Conservation (phyloP, 257 asterid genomes). For the Apocynum venetum region DNA sequence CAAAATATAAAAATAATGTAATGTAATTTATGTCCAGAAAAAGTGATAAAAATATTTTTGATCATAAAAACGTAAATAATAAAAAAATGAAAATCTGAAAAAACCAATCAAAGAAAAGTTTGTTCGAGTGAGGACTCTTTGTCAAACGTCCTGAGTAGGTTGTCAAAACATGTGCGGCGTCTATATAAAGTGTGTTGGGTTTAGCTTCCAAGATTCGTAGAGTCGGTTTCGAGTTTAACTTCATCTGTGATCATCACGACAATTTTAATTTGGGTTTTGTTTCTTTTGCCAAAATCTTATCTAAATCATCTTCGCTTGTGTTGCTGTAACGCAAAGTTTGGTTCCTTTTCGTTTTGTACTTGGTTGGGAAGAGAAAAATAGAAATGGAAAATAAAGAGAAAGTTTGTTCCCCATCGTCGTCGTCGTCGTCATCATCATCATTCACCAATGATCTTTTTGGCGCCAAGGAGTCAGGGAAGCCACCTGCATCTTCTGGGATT, state of each 20-base stretch:
- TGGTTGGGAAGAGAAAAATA: background rate
- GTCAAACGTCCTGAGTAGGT: background rate
- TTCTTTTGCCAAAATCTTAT: background rate
- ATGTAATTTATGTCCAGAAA: too few relatives aligned
- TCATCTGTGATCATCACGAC: conserved; percentile 19
- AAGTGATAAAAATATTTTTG: too few relatives aligned
- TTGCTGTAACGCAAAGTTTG: background rate
- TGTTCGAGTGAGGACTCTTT: background rate
- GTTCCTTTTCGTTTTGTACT: background rate
- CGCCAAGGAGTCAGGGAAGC: conserved; percentile 22
- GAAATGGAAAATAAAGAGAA: conserved; percentile 28
- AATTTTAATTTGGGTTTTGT: background rate
- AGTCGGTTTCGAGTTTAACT: conserved; percentile 19
- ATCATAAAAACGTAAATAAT: too few relatives aligned
- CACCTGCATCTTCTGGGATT: conserved; percentile 25
- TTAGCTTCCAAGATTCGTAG: background rate
- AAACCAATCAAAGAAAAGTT: background rate
- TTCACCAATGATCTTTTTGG: conserved; percentile 38
- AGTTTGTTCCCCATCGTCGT: conserved; percentile 23
- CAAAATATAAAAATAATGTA: too few relatives aligned
- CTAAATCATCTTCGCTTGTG: background rate
- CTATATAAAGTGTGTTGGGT: background rate
- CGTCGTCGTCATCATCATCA: conserved; percentile 32
- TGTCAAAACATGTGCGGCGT: background rate
- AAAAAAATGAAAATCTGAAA: too few relatives aligned